Evolutionary conservation across 345 rosid genomes (phyloP), one percentile per base, ranked within the genome.

Genomic region (rapeseed (Brassica napus)): DNA sequence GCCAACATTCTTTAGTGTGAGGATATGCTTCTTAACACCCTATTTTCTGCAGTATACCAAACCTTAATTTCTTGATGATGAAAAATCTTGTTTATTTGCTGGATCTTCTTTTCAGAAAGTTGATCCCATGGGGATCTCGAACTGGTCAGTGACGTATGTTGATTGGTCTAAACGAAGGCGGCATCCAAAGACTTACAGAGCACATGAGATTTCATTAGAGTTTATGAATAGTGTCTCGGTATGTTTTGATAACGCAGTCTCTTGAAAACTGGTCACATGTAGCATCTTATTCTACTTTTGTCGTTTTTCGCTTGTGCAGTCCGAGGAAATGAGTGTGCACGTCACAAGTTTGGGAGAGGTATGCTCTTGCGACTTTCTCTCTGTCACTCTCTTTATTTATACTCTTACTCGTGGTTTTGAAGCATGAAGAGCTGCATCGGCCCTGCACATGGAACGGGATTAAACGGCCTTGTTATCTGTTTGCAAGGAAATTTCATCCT

Each of bases 81-180:
- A 74, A 69, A 55, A 5, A 6, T 37, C 31, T 71, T 71, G 61
- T 35, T 62, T 80, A 26, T 72, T 68, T 35, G 65, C 44, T 8
- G 68, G 69, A 9, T 44, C 59, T 61, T 67, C 31, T 67, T 67
- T 79, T 82, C 84, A 95, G 98, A 84, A 91, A 87, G 57, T 91
- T 78, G 98, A 95, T 85, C 97, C 93, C 60, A 88, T 80, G 72
- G 98, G 99, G 30, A 90, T 95, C 44, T 92, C 98, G 30, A 95
- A 91, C 78, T 90, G 98, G 92, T 88, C 99, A 0, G 93, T 89
- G 35, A 95, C 99, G 8, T 90, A 88, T 68, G 99, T 95, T 68
- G 99, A 95, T 83, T 95, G 99, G 98, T 93, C 97, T 12, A 97
- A 95, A 84, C 88, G 93, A 81, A 95, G 92, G 80, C 90, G 98